A percentile compares a stretch with the other conserved stretches of the same genome.
These are phyloP conservation scores for Erodium texanum DNA, from an alignment of 441 rosid species.

Conservation along the genomic window DNA sequence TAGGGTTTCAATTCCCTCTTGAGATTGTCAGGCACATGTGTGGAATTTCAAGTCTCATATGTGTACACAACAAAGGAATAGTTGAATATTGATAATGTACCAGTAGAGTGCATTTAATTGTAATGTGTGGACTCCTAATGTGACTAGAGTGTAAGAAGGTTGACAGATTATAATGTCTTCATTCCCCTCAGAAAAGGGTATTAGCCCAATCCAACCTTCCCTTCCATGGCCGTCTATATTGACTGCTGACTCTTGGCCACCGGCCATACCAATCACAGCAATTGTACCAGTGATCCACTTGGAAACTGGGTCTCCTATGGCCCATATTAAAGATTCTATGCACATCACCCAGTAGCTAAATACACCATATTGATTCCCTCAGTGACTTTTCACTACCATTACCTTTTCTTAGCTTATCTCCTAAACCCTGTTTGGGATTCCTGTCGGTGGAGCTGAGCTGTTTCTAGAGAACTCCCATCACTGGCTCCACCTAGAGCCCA, in stretches of 20 bases:
- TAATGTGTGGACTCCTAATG: not conserved
- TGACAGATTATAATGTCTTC: not conserved
- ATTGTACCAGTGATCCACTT: conserved; percentile 19
- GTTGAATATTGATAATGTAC: not conserved
- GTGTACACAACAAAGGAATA: not conserved
- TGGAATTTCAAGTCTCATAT: conserved; percentile 4
- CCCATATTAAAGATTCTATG: not conserved
- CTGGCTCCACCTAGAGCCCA: conserved; percentile 2
- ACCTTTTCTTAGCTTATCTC: conserved; percentile 7
- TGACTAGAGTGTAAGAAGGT: not conserved
- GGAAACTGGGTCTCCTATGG: not conserved
- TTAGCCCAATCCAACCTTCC: conserved; percentile 10
- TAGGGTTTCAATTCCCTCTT: not conserved
- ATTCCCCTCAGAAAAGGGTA: conserved; percentile 11
- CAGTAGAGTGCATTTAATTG: not conserved
- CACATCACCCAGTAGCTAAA: conserved; percentile 6
- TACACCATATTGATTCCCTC: conserved; percentile 2
- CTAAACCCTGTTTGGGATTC: not conserved
- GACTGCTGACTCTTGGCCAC: conserved; percentile 24
- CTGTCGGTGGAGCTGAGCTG: conserved; percentile 8
- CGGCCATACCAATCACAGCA: conserved; percentile 17
- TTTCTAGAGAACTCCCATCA: conserved; percentile 3
- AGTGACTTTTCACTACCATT: not conserved
- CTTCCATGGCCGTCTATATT: conserved; percentile 15
- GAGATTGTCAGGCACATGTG: not conserved